These are phyloP conservation scores for Ascosphaera aggregata DNA, from an alignment of 2,329 filamentous ascomycete species.

Conservation along the genomic window DNA sequence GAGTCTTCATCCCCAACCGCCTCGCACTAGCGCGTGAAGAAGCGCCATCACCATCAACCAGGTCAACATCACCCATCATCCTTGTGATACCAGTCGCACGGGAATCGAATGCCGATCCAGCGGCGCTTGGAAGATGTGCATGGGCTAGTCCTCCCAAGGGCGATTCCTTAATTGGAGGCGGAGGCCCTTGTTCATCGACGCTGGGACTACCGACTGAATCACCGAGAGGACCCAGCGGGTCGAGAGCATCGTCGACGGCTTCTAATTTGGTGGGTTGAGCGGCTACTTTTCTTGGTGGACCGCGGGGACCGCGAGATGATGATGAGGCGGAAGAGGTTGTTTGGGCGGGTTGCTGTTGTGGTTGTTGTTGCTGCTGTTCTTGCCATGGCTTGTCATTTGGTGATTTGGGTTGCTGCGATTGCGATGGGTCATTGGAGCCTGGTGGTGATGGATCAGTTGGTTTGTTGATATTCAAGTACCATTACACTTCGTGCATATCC, in stretches of 20 bases:
- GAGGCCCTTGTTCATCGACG: constrained; percentile 28
- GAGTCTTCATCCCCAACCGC: constrained; percentile 37
- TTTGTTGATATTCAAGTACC: too few species aligned
- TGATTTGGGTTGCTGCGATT: constrained; percentile 10
- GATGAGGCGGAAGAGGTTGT: constrained; percentile 24
- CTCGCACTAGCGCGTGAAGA: too few species aligned
- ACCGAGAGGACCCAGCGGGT: constrained; percentile 37
- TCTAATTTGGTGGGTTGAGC: constrained; percentile 38
- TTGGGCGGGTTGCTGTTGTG: too few species aligned
- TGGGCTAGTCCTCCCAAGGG: too few species aligned
- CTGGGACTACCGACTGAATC: constrained; percentile 18
- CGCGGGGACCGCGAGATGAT: constrained; percentile 25
- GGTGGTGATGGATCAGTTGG: too few species aligned
- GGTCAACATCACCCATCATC: constrained; percentile 41
- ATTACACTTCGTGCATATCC: too few species aligned
- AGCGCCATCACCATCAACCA: constrained; percentile 41
- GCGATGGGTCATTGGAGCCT: constrained; percentile 4
- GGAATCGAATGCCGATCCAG: constrained; percentile 14
- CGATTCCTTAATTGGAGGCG: constrained; percentile 38
- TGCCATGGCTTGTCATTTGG: constrained; percentile 12
- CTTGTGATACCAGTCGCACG: constrained; percentile 19
- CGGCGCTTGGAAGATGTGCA: constrained; percentile 15
- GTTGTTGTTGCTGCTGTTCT: too few species aligned
- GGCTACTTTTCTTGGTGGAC: constrained; percentile 32
- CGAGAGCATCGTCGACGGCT: constrained; percentile 36